Evolutionary conservation across 176 grass and related monocot genomes (phyloP), one percentile per base, ranked within the genome.

Genomic region (Musa itinerans): DNA sequence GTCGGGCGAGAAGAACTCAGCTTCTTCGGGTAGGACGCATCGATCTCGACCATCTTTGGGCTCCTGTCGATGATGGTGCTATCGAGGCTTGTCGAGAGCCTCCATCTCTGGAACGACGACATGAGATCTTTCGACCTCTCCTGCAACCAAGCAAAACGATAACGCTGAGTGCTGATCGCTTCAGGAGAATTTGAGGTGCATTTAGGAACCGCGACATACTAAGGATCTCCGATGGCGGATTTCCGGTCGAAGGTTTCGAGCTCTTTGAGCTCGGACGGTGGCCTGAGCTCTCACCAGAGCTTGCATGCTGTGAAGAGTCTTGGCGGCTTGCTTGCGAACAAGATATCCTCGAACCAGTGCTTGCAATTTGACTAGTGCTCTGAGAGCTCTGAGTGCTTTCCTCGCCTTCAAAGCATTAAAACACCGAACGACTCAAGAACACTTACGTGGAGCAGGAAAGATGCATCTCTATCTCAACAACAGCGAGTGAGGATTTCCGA

Each of bases 41-140:
- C 95, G 70, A 99, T 89, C 74, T 99, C 95, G n/a, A 99, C 95
- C 61, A 86, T 94, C 83, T 92, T 94, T 0, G 90, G 86, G 83
- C 95, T 94, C 69, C 81, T 88, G 81, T 88, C 90, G 54, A 53
- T 82, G 1, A 80, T 77, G 61, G 57, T 3, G 8, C n/a, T 34
- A 48, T 94, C 95, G 21, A 99, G 62, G 89, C 88, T 92, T 54
- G 90, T 76, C 0, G 95, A 88, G 10, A 92, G 81, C 10, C 84
- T 83, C 7, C 90, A 84, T 76, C 83, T 88, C 79, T 89, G 86
- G 77, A 83, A 80, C 19, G 84, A 29, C 25, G 73, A 72, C n/a
- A 83, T 58, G 19, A 85, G 86, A 53, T 98, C 94, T 20, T 93
- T 86, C 68, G 83, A 93, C 29, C 90, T 87, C 55, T 93, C 94